Conservation (phyloP, 768 basidiomycete genomes). For the Leccinum subtestaceum region DNA sequence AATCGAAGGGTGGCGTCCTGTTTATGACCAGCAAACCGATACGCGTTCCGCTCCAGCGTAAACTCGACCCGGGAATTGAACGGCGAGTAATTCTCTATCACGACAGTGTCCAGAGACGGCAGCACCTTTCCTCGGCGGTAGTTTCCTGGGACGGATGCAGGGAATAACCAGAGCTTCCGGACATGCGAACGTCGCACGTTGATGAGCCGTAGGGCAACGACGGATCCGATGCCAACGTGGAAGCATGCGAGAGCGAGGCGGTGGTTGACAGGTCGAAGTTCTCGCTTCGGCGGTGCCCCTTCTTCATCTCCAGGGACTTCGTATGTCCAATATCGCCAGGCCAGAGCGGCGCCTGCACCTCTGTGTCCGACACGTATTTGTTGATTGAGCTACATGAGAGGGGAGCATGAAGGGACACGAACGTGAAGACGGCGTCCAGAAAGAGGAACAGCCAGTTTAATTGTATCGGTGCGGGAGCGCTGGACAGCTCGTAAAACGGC, state of each 20-base stretch:
- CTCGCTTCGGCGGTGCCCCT: slow-evolving; percentile 15
- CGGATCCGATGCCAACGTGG: slow-evolving; percentile 29
- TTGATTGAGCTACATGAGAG: background rate
- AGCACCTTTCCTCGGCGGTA: slow-evolving; percentile 18
- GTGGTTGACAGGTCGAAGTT: slow-evolving; percentile 31
- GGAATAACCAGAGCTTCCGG: slow-evolving; percentile 33
- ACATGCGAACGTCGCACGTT: slow-evolving; percentile 27
- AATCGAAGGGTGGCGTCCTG: slow-evolving; percentile 22
- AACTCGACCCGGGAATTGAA: slow-evolving; percentile 21
- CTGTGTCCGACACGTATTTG: slow-evolving; percentile 5
- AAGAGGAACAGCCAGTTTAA: slow-evolving; percentile 29
- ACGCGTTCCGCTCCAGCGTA: slow-evolving; percentile 25
- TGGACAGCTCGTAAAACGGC: slow-evolving; percentile 27
- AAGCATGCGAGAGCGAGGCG: slow-evolving; percentile 28
- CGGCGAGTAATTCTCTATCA: slow-evolving; percentile 23
- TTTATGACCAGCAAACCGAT: slow-evolving; percentile 20
- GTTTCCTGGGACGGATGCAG: slow-evolving; percentile 21
- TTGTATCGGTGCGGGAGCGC: slow-evolving; percentile 19
- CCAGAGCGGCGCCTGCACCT: slow-evolving; percentile 25
- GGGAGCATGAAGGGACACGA: slow-evolving; percentile 6
- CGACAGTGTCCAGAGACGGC: slow-evolving; percentile 26
- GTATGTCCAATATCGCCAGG: slow-evolving; percentile 30
- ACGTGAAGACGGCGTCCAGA: slow-evolving; percentile 32
- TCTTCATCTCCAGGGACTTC: slow-evolving; percentile 14
- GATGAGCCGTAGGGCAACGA: slow-evolving; percentile 27